phyloP scores from a whole-genome alignment of 495 filamentous ascomycete species.

The Podospora pseudocomata region DNA sequence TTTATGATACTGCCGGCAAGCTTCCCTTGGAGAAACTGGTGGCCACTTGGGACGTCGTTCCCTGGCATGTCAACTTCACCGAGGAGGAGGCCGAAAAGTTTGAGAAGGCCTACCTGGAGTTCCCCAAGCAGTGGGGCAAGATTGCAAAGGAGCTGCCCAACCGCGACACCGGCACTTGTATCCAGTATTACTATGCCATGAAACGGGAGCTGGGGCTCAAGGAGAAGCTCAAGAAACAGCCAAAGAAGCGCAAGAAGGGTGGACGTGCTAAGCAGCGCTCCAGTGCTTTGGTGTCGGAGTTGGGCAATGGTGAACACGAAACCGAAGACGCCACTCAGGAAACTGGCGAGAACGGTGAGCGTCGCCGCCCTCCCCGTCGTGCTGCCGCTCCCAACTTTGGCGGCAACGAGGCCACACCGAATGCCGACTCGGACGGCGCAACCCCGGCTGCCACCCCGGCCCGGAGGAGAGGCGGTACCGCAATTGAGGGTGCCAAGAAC shows the following conservation, averaged over 20 bases:
- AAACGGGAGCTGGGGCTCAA: slow-evolving; percentile 87
- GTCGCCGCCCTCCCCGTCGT: slow-evolving; percentile 47
- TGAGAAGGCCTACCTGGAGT: slow-evolving; percentile 70
- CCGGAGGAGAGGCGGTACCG: slow-evolving; percentile 47
- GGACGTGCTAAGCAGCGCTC: slow-evolving; percentile 62
- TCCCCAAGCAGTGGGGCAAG: slow-evolving; percentile 89
- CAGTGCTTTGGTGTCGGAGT: slow-evolving; percentile 70
- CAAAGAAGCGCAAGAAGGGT: slow-evolving; percentile 55
- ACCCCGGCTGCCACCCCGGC: slow-evolving; percentile 47
- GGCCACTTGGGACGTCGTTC: slow-evolving; percentile 66
- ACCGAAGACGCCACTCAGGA: slow-evolving; percentile 48
- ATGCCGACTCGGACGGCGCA: slow-evolving; percentile 54
- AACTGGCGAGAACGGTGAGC: slow-evolving; percentile 48
- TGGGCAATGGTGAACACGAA: slow-evolving; percentile 59
- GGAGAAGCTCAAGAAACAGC: slow-evolving; percentile 71
- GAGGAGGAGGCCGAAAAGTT: slow-evolving; percentile 73
- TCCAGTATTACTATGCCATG: slow-evolving; percentile 92
- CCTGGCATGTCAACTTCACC: slow-evolving; percentile 78
- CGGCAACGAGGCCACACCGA: slow-evolving; percentile 43
- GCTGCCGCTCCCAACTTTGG: slow-evolving; percentile 51
- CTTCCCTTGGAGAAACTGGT: slow-evolving; percentile 65
- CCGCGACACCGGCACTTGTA: slow-evolving; percentile 79
- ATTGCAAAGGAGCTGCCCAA: slow-evolving; percentile 70
- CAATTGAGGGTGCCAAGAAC: slow-evolving; percentile 34
- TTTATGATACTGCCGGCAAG: slow-evolving; percentile 69